These are phyloP conservation scores for Tetracentron sinense DNA, from an alignment of 164 flowering plant genomes.

Conservation along the genomic window DNA sequence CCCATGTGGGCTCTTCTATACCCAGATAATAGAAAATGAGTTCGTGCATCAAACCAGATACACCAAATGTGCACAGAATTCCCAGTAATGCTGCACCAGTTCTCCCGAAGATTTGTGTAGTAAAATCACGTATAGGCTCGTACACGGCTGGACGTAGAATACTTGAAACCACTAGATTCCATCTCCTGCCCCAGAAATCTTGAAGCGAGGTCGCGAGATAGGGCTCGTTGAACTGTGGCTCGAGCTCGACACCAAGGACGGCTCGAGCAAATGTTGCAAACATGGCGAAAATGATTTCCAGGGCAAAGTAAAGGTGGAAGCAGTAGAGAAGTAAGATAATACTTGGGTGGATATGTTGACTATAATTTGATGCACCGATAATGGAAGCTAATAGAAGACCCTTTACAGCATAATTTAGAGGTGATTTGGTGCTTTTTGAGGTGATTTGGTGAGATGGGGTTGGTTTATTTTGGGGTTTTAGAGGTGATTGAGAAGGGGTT, in stretches of 20 bases:
- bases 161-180: slow-evolving; percentile 48
- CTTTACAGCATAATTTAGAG: slow-evolving; percentile 25
- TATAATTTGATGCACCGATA: slow-evolving; percentile 17
- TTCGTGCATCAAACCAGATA: slow-evolving; percentile 45
- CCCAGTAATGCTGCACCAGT: slow-evolving; percentile 24
- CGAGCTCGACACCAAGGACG: slow-evolving; percentile 9
- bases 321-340: slow-evolving; percentile 26
- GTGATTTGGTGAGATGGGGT: background rate
- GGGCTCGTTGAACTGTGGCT: slow-evolving; percentile 39
- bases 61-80: slow-evolving; percentile 22
- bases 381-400: slow-evolving; percentile 1
- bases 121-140: slow-evolving; percentile 17
- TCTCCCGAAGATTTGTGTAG: slow-evolving; percentile 10
- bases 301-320: slow-evolving; percentile 24
- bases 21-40: slow-evolving; percentile 26
- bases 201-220: slow-evolving; percentile 45
- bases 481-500: slow-evolving; percentile 15
- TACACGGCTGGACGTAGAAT: slow-evolving; percentile 46
- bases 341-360: slow-evolving; percentile 11
- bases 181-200: slow-evolving; percentile 61
- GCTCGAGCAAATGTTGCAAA: slow-evolving; percentile 1
- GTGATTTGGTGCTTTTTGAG: slow-evolving; percentile 15
- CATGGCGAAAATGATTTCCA: slow-evolving; percentile 24
- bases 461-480: too few species aligned
- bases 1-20: slow-evolving; percentile 28